Evolutionary conservation across 352 stramenopile genomes (phyloP), one percentile per base, ranked within the genome.

Genomic region (Pythium plurisporium): DNA sequence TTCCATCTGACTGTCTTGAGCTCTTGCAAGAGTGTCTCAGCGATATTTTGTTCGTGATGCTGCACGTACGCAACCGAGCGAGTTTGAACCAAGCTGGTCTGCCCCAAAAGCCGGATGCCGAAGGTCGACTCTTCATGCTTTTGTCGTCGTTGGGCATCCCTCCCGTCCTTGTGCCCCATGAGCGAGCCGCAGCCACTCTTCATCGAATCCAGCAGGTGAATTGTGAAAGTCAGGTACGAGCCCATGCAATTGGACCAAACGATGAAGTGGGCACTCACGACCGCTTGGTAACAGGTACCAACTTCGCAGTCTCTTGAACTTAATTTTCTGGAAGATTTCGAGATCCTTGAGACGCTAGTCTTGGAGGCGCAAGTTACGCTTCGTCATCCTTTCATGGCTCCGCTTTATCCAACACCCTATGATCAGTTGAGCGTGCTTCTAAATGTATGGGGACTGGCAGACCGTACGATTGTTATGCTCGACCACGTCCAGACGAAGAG

Each of bases 361-460:
- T 26, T 67, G 4, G 49, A 55, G 33, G 45, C 63, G 9, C n/a
- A 66, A 8, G 26, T 26, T 10, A 59, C 56, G 30, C 42, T 73
- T 20, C n/a, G 27, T 9, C 59, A 65, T 23, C 50, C 50, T 15
- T 22, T 19, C 1, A 49, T 65, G 14, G 36, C 30, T 3, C 27
- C 34, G 7, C 14, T 60, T 11, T 70, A 73, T 42, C 43, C 66
- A n/a, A 46, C 23, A 10, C 12, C 43, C 5, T 23, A 29, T 22
- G 48, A 67, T 23, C 46, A 53, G 15, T 26, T 70, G 26, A 19
- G 12, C 11, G 62, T 70, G 8, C 29, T 70, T 36, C 37, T 73
- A 1, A 53, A 73, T 31, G 15, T 73, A 29, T 73, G 65, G 65
- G 65, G 65, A 4, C 46, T 73, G 4, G 65, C 27, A 19, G 55